A percentile compares a stretch with the other conserved stretches of the same genome.
These are phyloP conservation scores for Ploettnerulaceae sp. DNA, from an alignment of 2,329 filamentous ascomycete species.

Conservation along the genomic window DNA sequence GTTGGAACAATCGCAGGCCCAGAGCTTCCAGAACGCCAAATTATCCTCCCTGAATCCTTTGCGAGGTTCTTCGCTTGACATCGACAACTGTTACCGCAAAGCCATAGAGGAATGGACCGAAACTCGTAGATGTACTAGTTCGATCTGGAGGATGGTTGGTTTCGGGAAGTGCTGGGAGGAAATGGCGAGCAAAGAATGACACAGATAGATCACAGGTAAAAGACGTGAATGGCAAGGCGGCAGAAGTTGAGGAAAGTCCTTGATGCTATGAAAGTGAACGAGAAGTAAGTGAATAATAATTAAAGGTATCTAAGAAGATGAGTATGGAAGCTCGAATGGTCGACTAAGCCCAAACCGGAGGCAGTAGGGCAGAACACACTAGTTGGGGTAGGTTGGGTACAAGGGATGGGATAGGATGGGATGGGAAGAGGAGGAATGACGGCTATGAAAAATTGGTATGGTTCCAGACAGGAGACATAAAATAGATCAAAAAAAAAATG, in stretches of 20 bases:
- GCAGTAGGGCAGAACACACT: slow-evolving; percentile 10
- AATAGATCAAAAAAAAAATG: slow-evolving; percentile 1
- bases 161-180: slow-evolving; percentile 5
- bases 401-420: slow-evolving; percentile 10
- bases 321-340: slow-evolving; percentile 10
- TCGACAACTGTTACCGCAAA: slow-evolving; percentile 20
- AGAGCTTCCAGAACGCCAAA: slow-evolving; percentile 21
- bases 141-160: slow-evolving; percentile 4
- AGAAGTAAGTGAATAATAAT: slow-evolving; percentile 2
- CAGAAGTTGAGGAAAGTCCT: not conserved
- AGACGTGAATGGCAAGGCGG: not conserved
- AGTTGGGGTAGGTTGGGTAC: slow-evolving; percentile 10
- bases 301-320: not conserved
- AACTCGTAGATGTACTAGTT: slow-evolving; percentile 20
- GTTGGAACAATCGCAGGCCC: slow-evolving; percentile 2
- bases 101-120: slow-evolving; percentile 25
- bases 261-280: not conserved
- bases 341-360: slow-evolving; percentile 14
- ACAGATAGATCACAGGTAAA: not conserved
- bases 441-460: not conserved
- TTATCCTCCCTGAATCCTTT: slow-evolving; percentile 10
- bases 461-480: slow-evolving; percentile 18
- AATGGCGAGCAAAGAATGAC: slow-evolving; percentile 2
- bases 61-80: slow-evolving; percentile 17
- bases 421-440: slow-evolving; percentile 18